These are phyloP conservation scores for Pseudogymnoascus sp. DNA, from an alignment of 2,329 filamentous ascomycete genomes.

Conservation along the genomic window DNA sequence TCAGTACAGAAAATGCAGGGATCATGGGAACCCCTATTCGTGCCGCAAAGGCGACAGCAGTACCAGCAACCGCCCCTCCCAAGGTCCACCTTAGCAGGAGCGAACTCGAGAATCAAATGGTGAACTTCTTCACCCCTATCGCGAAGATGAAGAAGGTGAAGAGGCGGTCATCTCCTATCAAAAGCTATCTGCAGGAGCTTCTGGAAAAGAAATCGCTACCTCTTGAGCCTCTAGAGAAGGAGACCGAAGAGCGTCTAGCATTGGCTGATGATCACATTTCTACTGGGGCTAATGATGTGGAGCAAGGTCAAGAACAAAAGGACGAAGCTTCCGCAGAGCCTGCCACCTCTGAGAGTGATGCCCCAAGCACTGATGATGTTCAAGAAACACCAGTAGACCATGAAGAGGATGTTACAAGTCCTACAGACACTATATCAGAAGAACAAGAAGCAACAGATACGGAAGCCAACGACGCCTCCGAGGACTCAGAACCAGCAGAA, in stretches of 20 bases:
- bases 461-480: not conserved
- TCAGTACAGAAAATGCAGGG: not conserved
- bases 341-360: not conserved
- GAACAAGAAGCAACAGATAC: not conserved
- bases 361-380: not conserved
- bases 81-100: constrained; percentile 6
- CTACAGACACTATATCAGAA: not conserved
- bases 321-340: not conserved
- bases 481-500: not conserved
- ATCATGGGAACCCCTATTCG: not conserved
- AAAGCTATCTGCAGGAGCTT: constrained; percentile 9
- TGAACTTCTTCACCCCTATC: constrained; percentile 6
- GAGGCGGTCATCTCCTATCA: constrained; percentile 9
- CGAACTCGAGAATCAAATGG: constrained; percentile 4
- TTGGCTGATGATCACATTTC: not conserved
- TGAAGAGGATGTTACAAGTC: not conserved
- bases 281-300: not conserved
- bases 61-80: not conserved
- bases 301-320: not conserved
- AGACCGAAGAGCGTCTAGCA: not conserved
- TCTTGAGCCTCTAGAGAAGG: not conserved
- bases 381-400: not conserved
- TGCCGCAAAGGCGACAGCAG: not conserved
- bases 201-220: constrained; percentile 1
- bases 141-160: constrained; percentile 7